Conservation (phyloP, 2,329 filamentous ascomycete species). For the Immersiporthe knoxdaviesiana region DNA sequence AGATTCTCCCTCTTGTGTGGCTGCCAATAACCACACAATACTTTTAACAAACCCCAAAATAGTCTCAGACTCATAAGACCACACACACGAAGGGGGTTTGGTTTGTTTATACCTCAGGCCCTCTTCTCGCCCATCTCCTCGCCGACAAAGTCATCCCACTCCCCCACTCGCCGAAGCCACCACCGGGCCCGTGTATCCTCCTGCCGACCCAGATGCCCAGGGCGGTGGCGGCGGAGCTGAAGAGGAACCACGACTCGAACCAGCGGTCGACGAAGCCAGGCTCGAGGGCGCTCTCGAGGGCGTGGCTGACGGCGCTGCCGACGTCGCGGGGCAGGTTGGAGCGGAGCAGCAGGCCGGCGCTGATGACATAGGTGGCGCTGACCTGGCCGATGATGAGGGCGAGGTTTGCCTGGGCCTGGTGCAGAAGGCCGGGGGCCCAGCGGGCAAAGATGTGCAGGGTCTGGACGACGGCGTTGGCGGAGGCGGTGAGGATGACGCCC, state of each 20-base stretch:
- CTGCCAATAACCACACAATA: not conserved
- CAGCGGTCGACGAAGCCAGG: slow-evolving; percentile 75
- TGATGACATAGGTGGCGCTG: slow-evolving; percentile 83
- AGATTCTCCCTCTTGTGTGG: not conserved
- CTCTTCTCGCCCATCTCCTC: slow-evolving; percentile 76
- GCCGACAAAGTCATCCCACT: slow-evolving; percentile 62
- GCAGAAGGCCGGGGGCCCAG: slow-evolving; percentile 71
- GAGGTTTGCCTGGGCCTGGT: slow-evolving; percentile 76
- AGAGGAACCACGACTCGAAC: slow-evolving; percentile 87
- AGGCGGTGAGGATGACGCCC: slow-evolving; percentile 79
- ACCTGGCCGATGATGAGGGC: slow-evolving; percentile 81
- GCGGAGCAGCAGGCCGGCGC: slow-evolving; percentile 73
- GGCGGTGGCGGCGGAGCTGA: slow-evolving; percentile 67
- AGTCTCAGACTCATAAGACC: no score
- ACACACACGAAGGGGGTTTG: no score
- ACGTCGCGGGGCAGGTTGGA: slow-evolving; percentile 80
- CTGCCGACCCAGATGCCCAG: slow-evolving; percentile 74
- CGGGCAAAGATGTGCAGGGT: slow-evolving; percentile 81
- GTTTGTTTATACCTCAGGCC: no score
- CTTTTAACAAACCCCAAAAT: no score
- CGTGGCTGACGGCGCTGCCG: slow-evolving; percentile 75
- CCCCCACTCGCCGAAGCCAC: slow-evolving; percentile 43
- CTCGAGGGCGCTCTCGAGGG: slow-evolving; percentile 75
- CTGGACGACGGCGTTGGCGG: slow-evolving; percentile 81
- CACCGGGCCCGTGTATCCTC: slow-evolving; percentile 52